Evolutionary conservation across 1,139 yeast species (phyloP), one percentile per base, ranked within the genome.

Genomic region (Candida labiduridarum): DNA sequence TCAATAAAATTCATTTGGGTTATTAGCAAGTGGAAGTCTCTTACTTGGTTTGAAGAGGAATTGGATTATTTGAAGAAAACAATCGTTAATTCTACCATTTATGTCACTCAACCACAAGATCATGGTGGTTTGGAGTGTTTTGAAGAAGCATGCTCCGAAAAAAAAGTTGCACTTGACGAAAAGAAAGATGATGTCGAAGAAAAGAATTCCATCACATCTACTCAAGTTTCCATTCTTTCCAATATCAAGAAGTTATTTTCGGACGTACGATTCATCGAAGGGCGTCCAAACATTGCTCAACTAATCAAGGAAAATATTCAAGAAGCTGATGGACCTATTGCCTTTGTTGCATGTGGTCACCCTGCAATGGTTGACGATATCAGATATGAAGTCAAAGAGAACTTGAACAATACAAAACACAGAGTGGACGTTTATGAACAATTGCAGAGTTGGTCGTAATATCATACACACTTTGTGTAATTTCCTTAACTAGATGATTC

Each of bases 331-430:
- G 77, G 76, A 1, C 67, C 82, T 0, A 59, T 78, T 31, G 79
- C 78, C 3, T 71, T 74, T 53, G 72, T 76, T 30, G 67, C 76
- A 1, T 79, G 83, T 62, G 82, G 80, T 1, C 80, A 77, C 52
- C 78, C 80, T 18, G 61, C 61, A 11, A 69, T 78, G 76, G 76
- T 71, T 41, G 89, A 84, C 62, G 74, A 72, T 39, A 62, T 79
- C 11, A 75, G 76, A 51, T 61, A 63, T 14, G 60, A 64, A 1
- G 72, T 69, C 25, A 69, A 64, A 10, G 49, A 61, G 34, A 58
- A 64, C 48, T 58, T 70, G 12, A 61, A 56, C 45, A 56, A 63
- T 47, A 54, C 62, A 2, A 56, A 58, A 10, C 69, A 68, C 48
- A 63, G 81, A 45, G 64, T 79, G 12, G 83, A 79, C 49, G 70